Evolutionary conservation across 768 basidiomycete genomes (phyloP).

Genomic region (Serpula lacrymans): DNA sequence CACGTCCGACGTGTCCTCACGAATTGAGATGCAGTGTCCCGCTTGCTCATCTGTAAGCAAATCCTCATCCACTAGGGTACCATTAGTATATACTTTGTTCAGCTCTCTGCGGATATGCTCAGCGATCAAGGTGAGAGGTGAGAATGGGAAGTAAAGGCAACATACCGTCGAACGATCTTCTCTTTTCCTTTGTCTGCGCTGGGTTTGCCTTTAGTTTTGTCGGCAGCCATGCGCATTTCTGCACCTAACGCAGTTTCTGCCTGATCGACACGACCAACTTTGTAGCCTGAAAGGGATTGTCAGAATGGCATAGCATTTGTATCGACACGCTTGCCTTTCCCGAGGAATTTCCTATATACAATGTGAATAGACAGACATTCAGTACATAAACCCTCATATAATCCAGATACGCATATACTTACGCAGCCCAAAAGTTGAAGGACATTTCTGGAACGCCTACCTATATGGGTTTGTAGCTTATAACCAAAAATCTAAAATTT

Average conservation of each 20-base stretch:
- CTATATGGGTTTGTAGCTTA: slow-evolving; percentile 31
- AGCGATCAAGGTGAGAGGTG: slow-evolving; percentile 7
- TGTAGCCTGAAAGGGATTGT: slow-evolving; percentile 55
- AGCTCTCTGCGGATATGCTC: slow-evolving; percentile 84
- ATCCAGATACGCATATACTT: slow-evolving; percentile 26
- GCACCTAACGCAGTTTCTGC: slow-evolving; percentile 95
- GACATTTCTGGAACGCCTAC: slow-evolving; percentile 94
- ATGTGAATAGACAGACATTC: too few relatives aligned
- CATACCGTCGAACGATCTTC: slow-evolving; percentile 83
- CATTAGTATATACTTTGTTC: slow-evolving; percentile 94
- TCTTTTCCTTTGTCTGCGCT: slow-evolving; percentile 57
- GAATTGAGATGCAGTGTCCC: slow-evolving; percentile 90
- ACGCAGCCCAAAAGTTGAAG: slow-evolving; percentile 93
- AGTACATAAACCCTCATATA: too few relatives aligned
- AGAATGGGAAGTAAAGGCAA: too few relatives aligned
- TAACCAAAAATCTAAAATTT: not conserved
- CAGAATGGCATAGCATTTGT: not conserved
- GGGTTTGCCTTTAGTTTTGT: slow-evolving; percentile 49
- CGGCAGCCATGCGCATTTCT: slow-evolving; percentile 87
- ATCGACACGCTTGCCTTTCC: slow-evolving; percentile 49
- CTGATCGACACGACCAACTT: slow-evolving; percentile 96
- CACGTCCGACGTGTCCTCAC: slow-evolving; percentile 43
- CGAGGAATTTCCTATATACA: slow-evolving; percentile 78
- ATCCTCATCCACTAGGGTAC: slow-evolving; percentile 89
- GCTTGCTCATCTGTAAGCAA: slow-evolving; percentile 91